Evolutionary conservation across 208 protist genomes (phyloP).

Genomic region (Acanthamoeba triangularis): DNA sequence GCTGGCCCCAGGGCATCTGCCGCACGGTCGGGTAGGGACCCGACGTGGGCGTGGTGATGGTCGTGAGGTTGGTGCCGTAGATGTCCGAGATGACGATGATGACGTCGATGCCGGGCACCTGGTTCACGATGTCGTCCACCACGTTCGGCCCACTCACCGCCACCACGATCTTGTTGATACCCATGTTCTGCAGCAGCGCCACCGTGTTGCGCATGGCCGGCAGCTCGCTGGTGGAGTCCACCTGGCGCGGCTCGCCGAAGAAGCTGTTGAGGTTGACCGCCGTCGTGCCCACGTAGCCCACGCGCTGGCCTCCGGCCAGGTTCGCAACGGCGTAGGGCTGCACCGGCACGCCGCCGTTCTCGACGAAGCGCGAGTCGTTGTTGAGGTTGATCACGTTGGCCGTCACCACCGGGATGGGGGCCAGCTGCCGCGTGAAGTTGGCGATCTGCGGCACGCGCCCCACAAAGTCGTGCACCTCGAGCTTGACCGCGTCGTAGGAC

Average conservation of each 20-base stretch:
- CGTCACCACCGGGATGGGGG: background rate
- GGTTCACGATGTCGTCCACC: background rate
- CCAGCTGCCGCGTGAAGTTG: background rate
- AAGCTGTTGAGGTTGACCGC: background rate
- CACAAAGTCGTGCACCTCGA: conserved; percentile 45
- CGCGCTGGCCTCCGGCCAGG: background rate
- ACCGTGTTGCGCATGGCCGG: background rate
- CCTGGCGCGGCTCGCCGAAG: background rate
- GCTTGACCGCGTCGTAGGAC: conserved; percentile 42
- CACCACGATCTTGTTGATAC: conserved; percentile 65
- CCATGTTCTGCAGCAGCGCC: background rate
- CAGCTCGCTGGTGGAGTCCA: background rate
- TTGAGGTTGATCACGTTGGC: conserved; percentile 29
- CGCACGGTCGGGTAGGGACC: conserved; percentile 25
- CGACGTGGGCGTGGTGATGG: too few species aligned
- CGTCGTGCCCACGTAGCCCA: conserved; percentile 20
- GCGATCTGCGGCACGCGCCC: background rate
- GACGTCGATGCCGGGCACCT: conserved; percentile 69
- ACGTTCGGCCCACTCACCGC: conserved; percentile 19
- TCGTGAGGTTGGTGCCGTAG: conserved; percentile 20
- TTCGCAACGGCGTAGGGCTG: background rate
- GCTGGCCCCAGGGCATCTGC: conserved; percentile 18
- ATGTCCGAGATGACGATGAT: conserved; percentile 23
- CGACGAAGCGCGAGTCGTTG: conserved; percentile 47
- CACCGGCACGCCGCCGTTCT: background rate